These are phyloP conservation scores for Aspergillus pseudoglaucus DNA, from an alignment of 2,329 filamentous ascomycete genomes.

Conservation along the genomic window DNA sequence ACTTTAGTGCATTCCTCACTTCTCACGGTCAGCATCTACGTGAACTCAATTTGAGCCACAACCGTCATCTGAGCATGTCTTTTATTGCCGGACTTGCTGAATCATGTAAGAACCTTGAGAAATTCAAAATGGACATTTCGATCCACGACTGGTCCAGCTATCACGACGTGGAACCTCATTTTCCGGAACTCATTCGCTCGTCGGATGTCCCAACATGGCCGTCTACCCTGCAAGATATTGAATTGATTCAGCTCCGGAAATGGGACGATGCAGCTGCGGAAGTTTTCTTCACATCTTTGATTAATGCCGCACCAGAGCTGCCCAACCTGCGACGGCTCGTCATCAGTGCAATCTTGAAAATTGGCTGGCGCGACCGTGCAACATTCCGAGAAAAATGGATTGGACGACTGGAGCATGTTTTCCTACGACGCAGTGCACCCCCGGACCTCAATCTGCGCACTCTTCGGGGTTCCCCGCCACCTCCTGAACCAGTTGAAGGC, in stretches of 20 bases:
- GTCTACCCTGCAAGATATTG: constrained; percentile 59
- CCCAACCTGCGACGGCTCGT: constrained; percentile 62
- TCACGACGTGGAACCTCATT: constrained; percentile 68
- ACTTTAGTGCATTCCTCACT: constrained; percentile 59
- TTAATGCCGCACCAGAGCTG: constrained; percentile 62
- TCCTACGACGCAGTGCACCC: constrained; percentile 29
- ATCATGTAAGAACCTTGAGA: constrained; percentile 64
- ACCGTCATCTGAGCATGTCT: constrained; percentile 67
- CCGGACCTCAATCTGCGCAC: constrained; percentile 25
- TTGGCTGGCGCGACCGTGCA: constrained; percentile 72
- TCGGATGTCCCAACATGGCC: constrained; percentile 73
- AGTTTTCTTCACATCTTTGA: constrained; percentile 71
- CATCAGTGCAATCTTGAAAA: constrained; percentile 72
- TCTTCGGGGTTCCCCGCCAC: constrained; percentile 10
- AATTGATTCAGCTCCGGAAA: constrained; percentile 70
- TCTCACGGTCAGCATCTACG: constrained; percentile 62
- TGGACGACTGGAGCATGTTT: constrained; percentile 54
- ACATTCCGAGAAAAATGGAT: constrained; percentile 74
- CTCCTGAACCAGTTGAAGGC: not conserved
- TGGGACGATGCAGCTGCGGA: constrained; percentile 65
- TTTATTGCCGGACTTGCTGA: constrained; percentile 63
- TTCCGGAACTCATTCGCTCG: constrained; percentile 55
- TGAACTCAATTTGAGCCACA: constrained; percentile 67
- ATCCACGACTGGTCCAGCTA: constrained; percentile 65
- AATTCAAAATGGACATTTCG: constrained; percentile 68